Base-by-base conservation (phyloP, 495 filamentous ascomycete species). In the Tuber calosporum region DNA sequence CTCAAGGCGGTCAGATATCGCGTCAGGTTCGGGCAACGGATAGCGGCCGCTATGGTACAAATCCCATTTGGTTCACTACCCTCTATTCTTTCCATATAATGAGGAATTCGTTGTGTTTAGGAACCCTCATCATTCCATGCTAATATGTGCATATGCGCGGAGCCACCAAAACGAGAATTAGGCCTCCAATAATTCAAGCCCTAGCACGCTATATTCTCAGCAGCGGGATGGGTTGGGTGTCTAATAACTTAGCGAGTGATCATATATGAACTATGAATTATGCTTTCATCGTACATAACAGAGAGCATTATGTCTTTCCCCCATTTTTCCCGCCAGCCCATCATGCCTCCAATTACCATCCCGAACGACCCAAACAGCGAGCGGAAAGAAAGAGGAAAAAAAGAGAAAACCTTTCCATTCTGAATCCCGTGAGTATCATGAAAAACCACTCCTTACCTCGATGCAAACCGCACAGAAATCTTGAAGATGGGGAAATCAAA, bases 401-500 rank as follows among this genome's bases (percentile, higher is more conserved):
- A 62, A 62, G 42, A 0, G 26, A 62, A 30, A 62, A 62, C 26
- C 53, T 26, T 62, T 62, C 26, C 53, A 62, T 62, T 17, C 53
- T 34, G 26, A 62, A 62, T 62, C 26, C 53, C 53, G 53, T 62
- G 53, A 62, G 53, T 62, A 62, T 62, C 53, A 62, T 62, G 26
- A 62, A 62, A 34, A 62, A 62, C 53, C 53, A 62, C 53, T 62
- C 53, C 26, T 30, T 62, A 34, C 53, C 53, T 62, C 26, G 15
- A 62, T 62, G 53, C 53, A 62, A 62, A 34, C 53, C 26, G 53
- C 53, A 62, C 4, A 62, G 53, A 62, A 62, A 62, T 62, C 53
- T 62, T 62, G 53, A 34, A 62, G 53, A 62, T 34, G 30, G 53
- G 53, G 53, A 34, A 62, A 62, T 62, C 53, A 62, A 62, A 62